These are phyloP conservation scores for Paracorniculantispora psalliotae DNA, from an alignment of 2,329 filamentous ascomycete genomes.

Conservation along the genomic window DNA sequence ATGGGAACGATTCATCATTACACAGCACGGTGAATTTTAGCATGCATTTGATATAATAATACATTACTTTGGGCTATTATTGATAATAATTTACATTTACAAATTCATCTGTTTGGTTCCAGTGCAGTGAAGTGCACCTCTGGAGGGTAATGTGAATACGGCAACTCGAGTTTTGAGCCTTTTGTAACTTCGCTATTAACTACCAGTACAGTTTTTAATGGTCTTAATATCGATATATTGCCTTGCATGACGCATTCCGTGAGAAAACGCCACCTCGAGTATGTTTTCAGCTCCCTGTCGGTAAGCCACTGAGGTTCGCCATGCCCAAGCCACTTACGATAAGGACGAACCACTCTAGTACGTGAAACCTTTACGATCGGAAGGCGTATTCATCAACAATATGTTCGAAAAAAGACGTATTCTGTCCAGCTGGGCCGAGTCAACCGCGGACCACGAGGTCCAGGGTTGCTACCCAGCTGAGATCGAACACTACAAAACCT, in stretches of 20 bases:
- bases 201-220: no score
- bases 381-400: not conserved
- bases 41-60: not conserved
- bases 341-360: not conserved
- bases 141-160: no score
- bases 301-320: not conserved
- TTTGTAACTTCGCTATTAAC: no score
- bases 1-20: not conserved
- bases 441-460: not conserved
- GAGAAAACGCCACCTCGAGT: not conserved
- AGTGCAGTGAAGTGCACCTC: no score
- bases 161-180: no score
- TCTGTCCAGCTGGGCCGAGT: not conserved
- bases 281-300: not conserved
- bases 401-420: not conserved
- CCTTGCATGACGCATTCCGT: no score
- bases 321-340: not conserved
- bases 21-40: not conserved
- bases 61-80: not conserved
- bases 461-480: not conserved
- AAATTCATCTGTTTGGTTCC: not conserved
- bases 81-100: not conserved
- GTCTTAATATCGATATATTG: no score
- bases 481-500: not conserved
- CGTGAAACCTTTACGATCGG: not conserved